phyloP scores from a whole-genome alignment of 1,284 basidiomycete species.

The Moniliophthora roreri region DNA sequence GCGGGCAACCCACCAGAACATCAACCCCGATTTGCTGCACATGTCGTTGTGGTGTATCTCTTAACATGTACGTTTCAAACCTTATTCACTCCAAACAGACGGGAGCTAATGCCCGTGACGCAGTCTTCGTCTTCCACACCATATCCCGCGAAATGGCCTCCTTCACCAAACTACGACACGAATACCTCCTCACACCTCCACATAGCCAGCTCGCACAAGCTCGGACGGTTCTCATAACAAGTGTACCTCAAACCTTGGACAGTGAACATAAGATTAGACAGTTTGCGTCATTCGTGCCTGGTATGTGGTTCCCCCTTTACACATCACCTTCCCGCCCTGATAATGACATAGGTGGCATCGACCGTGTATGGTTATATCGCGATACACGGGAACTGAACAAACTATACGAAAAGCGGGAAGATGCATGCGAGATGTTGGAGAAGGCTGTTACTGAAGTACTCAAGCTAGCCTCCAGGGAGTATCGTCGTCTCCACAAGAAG shows the following conservation, averaged over 20 bases:
- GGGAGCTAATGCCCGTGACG: conserved; percentile 2
- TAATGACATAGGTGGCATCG: conserved; percentile 45
- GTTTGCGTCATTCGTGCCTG: conserved; percentile 72
- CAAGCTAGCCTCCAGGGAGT: conserved; percentile 46
- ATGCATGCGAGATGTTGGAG: conserved; percentile 64
- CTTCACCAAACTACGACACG: conserved; percentile 68
- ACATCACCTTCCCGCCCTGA: no score
- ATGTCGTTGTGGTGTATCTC: conserved; percentile 46
- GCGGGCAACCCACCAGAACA: conserved; percentile 23
- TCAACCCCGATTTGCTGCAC: conserved; percentile 44
- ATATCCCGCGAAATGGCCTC: conserved; percentile 65
- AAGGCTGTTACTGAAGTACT: conserved; percentile 60
- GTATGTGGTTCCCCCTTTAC: conserved; percentile 22
- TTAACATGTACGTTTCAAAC: conserved; percentile 37
- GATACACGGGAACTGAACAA: conserved; percentile 58
- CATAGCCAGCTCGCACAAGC: conserved; percentile 71
- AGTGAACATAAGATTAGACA: conserved; percentile 60
- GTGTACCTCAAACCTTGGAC: conserved; percentile 63
- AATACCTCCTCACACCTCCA: conserved; percentile 62
- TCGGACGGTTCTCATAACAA: conserved; percentile 76
- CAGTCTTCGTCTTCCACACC: conserved; percentile 71
- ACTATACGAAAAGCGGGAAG: conserved; percentile 56
- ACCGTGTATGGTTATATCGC: conserved; percentile 74
- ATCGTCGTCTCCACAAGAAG: conserved; percentile 30
- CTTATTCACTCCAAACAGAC: background rate